Base-by-base conservation (phyloP, 305 asterid genomes). In the Fraxinus latifolia region DNA sequence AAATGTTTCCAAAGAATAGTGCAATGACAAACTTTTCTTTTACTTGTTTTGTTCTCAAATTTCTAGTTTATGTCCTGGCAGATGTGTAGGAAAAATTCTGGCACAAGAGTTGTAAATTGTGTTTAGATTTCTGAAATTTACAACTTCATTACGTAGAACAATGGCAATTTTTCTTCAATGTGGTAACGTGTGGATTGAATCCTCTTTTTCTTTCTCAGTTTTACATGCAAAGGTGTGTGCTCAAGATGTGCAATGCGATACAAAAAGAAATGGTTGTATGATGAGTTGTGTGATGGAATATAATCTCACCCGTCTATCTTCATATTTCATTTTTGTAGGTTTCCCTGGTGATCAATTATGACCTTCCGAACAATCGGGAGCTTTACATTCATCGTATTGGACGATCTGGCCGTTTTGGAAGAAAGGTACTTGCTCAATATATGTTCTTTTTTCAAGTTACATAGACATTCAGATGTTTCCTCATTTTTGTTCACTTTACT, bases 341-440 rank as follows among this genome's bases (percentile, higher is more conserved):
- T 79, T 93, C 98, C 32, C 71, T 95, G 92, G 99, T 95, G 85
- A 95, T 93, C 44, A 95, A 95, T 87, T 93, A 95, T 81, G 99
- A 95, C 84, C 98, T 95, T 79, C 98, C 99, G 8, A 95, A 95
- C 90, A 93, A 93, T 60, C 89, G 98, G 85, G 98, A 95, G 89
- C 98, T 93, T 53, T 95, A 93, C 86, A 95, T 95, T 87, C 98
- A 93, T 83, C 91, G 97, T 65, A 93, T 93, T 78, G 97, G 97
- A 74, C 91, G 97, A 65, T 94, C 98, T 79, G 98, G 98, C 74
- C 97, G 98, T 81, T 94, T 94, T 84, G 98, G 98, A 60, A 91
- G 98, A 73, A 94, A 94, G 98, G 98, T 93, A 89, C 72, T 19
- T 14, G 79, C 78, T 9, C 32, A 33, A 33, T 60, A n/a, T 42